A percentile compares a stretch with the other conserved stretches of the same genome.
phyloP scores from a whole-genome alignment of 805 yeast genomes.

The Wickerhamomyces chambardii region DNA sequence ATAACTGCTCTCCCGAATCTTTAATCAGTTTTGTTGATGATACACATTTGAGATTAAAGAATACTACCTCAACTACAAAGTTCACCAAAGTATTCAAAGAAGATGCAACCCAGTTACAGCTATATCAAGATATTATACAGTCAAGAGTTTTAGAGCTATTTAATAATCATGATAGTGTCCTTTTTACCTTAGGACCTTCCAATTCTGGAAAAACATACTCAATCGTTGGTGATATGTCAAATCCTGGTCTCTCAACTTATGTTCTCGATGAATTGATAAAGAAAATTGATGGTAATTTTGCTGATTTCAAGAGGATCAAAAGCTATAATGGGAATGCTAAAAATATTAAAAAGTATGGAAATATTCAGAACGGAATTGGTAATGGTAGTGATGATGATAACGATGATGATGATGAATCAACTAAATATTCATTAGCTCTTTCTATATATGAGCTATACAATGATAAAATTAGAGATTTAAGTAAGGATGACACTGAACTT shows the following conservation, averaged over 20 bases:
- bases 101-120: slow-evolving; percentile 21
- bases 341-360: neutral
- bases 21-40: slow-evolving; percentile 15
- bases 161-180: slow-evolving; percentile 28
- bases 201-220: slow-evolving; percentile 40
- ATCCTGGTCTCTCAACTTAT: slow-evolving; percentile 29
- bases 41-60: slow-evolving; percentile 16
- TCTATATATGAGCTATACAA: slow-evolving; percentile 46
- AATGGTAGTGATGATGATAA: slow-evolving; percentile 9
- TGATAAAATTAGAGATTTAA: slow-evolving; percentile 32
- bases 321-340: slow-evolving; percentile 10
- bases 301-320: slow-evolving; percentile 8
- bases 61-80: slow-evolving; percentile 15
- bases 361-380: slow-evolving; percentile 2
- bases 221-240: slow-evolving; percentile 23
- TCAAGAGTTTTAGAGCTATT: slow-evolving; percentile 13
- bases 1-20: slow-evolving; percentile 6
- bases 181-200: slow-evolving; percentile 45
- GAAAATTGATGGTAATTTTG: slow-evolving; percentile 12
- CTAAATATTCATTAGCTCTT: slow-evolving; percentile 30
- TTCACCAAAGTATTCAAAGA: slow-evolving; percentile 25
- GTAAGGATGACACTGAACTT: slow-evolving; percentile 17
- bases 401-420: slow-evolving; percentile 12
- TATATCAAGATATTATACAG: slow-evolving; percentile 22
- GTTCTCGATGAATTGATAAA: slow-evolving; percentile 24